Evolutionary conservation across 225 moss, liverwort and hornwort genomes (phyloP).

Genomic region (Physcomitrellopsis africana): DNA sequence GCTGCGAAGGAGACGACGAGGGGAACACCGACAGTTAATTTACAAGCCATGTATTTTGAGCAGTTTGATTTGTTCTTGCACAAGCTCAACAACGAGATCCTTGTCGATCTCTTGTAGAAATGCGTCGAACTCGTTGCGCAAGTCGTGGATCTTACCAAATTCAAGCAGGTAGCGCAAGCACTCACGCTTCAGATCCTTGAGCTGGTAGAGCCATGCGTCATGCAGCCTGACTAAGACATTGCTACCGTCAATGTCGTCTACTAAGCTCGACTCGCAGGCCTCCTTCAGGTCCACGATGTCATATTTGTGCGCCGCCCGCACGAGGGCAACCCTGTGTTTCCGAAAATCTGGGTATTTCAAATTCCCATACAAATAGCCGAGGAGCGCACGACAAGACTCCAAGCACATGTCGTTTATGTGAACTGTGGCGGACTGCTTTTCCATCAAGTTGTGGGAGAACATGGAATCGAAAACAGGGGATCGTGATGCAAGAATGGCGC

Average conservation of each 20-base stretch:
- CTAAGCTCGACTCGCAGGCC: constrained; percentile 50
- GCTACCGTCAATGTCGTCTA: constrained; percentile 48
- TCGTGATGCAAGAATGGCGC: constrained; percentile 54
- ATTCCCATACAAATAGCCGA: constrained; percentile 51
- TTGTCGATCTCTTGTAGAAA: constrained; percentile 53
- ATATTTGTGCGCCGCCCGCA: constrained; percentile 50
- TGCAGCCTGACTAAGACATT: constrained; percentile 53
- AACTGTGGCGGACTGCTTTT: constrained; percentile 52
- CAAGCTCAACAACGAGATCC: constrained; percentile 56
- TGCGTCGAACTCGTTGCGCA: constrained; percentile 50
- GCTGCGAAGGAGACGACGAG: too few relatives aligned
- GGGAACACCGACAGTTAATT: too few relatives aligned
- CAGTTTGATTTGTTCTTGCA: constrained; percentile 47
- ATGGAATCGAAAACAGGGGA: constrained; percentile 58
- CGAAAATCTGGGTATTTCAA: constrained; percentile 51
- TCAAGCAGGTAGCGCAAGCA: constrained; percentile 59
- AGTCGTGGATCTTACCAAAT: constrained; percentile 55
- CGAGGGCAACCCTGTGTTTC: constrained; percentile 48
- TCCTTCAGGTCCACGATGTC: constrained; percentile 53
- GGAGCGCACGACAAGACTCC: constrained; percentile 55
- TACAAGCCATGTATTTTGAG: constrained; percentile 50
- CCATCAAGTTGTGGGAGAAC: constrained; percentile 51
- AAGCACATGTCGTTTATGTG: constrained; percentile 55
- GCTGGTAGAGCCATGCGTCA: constrained; percentile 52
- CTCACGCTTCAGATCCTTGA: constrained; percentile 49